phyloP scores from a whole-genome alignment of 257 asterid genomes.

The Apocynum venetum region DNA sequence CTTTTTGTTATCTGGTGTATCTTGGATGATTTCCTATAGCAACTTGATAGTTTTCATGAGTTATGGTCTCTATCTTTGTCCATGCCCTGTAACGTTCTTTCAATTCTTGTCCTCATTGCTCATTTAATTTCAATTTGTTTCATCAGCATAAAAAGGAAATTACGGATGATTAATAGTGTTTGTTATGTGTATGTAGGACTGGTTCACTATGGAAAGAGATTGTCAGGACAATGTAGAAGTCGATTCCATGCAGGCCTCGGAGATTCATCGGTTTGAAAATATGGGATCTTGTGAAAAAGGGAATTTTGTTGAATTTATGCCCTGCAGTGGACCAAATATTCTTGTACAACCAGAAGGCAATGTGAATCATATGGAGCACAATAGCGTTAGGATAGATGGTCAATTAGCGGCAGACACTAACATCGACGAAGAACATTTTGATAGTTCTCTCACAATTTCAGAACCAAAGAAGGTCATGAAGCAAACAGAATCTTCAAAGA shows the following conservation, averaged over 20 bases:
- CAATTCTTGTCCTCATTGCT: too few species aligned
- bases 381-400: neutral
- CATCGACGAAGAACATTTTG: too few species aligned
- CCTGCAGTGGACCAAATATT: neutral
- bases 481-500: neutral
- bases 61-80: too few species aligned
- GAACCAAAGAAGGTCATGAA: neutral
- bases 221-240: neutral
- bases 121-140: neutral
- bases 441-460: too few species aligned
- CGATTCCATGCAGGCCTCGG: neutral
- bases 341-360: neutral
- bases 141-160: neutral
- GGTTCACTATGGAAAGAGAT: too few species aligned
- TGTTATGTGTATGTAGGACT: neutral
- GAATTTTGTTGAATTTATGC: too few species aligned
- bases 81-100: too few species aligned
- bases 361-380: too few species aligned
- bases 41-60: too few species aligned
- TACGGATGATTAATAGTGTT: neutral
- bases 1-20: too few species aligned
- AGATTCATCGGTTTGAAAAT: neutral
- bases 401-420: neutral
- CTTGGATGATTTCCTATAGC: too few species aligned
- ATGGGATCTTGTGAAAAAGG: neutral